Percentiles rank a stretch among this genome's conserved stretches.
Conservation (phyloP, 139 green algal species). For the Picocystis salinarum region DNA sequence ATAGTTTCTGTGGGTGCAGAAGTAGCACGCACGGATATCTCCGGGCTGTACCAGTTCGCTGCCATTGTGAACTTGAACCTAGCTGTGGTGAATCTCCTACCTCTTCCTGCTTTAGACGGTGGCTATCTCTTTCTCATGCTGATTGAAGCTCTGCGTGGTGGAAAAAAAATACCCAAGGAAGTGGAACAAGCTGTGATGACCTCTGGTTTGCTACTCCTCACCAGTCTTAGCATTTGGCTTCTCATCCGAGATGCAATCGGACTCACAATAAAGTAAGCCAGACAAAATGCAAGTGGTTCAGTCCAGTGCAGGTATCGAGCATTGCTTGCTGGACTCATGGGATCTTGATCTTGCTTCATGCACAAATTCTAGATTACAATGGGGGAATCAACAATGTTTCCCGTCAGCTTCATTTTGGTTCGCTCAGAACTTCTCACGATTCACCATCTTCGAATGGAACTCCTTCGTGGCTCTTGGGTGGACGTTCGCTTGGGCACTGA, state of each 20-base stretch:
- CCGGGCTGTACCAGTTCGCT: conserved; percentile 74
- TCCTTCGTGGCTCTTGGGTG: too few species aligned
- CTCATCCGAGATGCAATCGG: conserved; percentile 71
- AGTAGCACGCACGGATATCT: conserved; percentile 46
- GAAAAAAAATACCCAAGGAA: conserved; percentile 60
- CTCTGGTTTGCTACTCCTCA: conserved; percentile 67
- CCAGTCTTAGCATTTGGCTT: conserved; percentile 49
- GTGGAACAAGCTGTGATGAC: conserved; percentile 75
- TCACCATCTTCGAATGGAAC: too few species aligned
- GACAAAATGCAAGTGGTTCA: too few species aligned
- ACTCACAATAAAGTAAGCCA: too few species aligned
- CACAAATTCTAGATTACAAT: too few species aligned
- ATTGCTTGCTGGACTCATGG: too few species aligned
- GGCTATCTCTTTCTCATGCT: conserved; percentile 77
- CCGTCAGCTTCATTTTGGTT: too few species aligned
- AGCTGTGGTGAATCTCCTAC: conserved; percentile 84
- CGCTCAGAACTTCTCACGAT: too few species aligned
- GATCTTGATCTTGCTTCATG: too few species aligned
- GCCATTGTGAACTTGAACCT: conserved; percentile 97
- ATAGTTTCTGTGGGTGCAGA: conserved; percentile 79
- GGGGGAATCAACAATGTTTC: too few species aligned
- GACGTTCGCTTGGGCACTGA: too few species aligned
- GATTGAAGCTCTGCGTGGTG: conserved; percentile 59
- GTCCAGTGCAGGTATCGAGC: too few species aligned
- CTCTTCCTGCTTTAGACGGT: conserved; percentile 84